Percentiles rank a stretch among this genome's conserved stretches.
These are phyloP conservation scores for Malassezia cuniculi DNA, from an alignment of 1,284 basidiomycete species.

Conservation along the genomic window DNA sequence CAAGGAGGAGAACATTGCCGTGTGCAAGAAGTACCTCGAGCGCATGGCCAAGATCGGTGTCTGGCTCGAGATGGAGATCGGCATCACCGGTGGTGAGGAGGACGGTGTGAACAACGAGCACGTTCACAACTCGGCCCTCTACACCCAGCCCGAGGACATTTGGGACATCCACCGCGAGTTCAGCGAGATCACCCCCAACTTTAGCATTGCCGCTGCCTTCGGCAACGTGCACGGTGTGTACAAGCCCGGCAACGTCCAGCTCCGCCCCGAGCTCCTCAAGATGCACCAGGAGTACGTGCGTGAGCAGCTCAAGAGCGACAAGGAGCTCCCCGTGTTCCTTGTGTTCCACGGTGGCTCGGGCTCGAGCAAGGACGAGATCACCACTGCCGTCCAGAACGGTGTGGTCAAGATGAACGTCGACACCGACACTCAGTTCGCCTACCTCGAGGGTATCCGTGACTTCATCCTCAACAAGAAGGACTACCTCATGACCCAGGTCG, in stretches of 20 bases:
- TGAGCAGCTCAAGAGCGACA: conserved; percentile 56
- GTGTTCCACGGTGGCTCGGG: conserved; percentile 99
- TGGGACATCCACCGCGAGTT: conserved; percentile 80
- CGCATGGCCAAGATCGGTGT: conserved; percentile 72
- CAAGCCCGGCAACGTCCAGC: conserved; percentile 54
- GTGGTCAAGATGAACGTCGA: conserved; percentile 48
- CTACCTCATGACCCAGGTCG: conserved; percentile 42
- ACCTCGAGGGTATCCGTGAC: conserved; percentile 63
- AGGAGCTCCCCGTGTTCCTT: conserved; percentile 63
- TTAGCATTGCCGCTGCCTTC: conserved; percentile 91
- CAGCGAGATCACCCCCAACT: conserved; percentile 75
- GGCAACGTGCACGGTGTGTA: conserved; percentile 68
- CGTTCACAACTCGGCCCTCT: conserved; percentile 83
- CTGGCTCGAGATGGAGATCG: conserved; percentile 99
- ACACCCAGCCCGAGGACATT: conserved; percentile 89
- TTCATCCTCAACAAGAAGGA: conserved; percentile 45
- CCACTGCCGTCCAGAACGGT: conserved; percentile 76
- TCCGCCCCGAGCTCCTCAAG: conserved; percentile 78
- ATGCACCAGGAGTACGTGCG: conserved; percentile 78
- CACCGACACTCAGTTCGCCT: conserved; percentile 77
- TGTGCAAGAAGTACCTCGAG: conserved; percentile 85
- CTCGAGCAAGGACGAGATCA: conserved; percentile 90
- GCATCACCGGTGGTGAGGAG: conserved; percentile 98
- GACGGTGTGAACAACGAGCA: conserved; percentile 69
- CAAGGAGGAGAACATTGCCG: conserved; percentile 92